These are phyloP conservation scores for Phytophthora melonis DNA, from an alignment of 352 stramenopile species.

Conservation along the genomic window DNA sequence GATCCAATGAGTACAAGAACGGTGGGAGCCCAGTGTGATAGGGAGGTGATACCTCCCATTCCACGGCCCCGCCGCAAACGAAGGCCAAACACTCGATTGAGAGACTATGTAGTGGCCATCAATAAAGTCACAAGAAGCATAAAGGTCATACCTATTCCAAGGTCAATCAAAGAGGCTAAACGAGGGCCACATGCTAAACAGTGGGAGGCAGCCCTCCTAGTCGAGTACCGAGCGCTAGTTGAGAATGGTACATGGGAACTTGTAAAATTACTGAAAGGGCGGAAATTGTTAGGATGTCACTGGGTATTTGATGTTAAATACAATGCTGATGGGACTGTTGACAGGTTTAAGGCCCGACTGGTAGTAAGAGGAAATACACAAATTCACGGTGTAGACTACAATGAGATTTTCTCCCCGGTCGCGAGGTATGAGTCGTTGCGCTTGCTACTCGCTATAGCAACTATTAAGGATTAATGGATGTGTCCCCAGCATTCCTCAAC, in stretches of 20 bases:
- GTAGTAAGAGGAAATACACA: neutral
- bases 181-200: too few species aligned
- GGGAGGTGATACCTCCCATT: neutral
- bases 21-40: neutral
- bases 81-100: neutral
- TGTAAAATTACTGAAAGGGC: neutral
- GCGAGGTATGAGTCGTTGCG: slow-evolving; percentile 6
- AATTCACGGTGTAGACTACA: neutral
- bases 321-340: neutral
- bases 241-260: too few species aligned
- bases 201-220: too few species aligned
- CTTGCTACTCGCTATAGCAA: slow-evolving; percentile 4
- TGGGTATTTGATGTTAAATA: slow-evolving; percentile 1
- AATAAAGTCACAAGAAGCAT: neutral
- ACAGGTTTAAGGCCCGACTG: neutral
- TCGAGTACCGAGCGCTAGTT: too few species aligned
- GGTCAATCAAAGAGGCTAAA: neutral
- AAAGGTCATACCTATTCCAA: neutral
- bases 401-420: neutral
- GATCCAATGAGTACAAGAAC: neutral
- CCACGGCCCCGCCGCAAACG: neutral
- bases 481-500: neutral
- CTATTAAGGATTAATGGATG: slow-evolving; percentile 1
- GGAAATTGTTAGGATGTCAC: neutral
- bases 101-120: neutral